Evolutionary conservation across 768 basidiomycete genomes (phyloP), one percentile per base, ranked within the genome.

Genomic region (Mycena maculata): DNA sequence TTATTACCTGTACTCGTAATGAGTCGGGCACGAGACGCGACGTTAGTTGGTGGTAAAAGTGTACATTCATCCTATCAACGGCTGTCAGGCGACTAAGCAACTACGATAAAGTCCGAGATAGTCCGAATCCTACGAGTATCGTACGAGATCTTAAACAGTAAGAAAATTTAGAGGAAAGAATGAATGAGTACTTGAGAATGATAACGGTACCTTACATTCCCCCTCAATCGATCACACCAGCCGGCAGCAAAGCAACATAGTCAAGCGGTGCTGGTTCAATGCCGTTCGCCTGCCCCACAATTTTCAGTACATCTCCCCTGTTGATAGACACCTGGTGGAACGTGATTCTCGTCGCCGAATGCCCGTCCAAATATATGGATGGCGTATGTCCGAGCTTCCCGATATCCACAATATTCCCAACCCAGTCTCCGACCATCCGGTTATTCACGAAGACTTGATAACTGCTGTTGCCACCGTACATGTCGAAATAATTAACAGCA

Each of bases 271-370:
- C 68, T 47, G 68, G 68, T 36, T 69, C 68, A 38, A 65, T 31
- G 27, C 68, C 68, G 53, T 69, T 41, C 63, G 68, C 62, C 52
- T 48, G 42, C 36, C 68, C 68, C 42, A 65, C 68, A 60, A 69
- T 69, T 60, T 69, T 69, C 36, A 69, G 44, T 31, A 25, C 38
- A 65, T 69, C 68, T 15, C 63, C 68, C 22, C 57, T 60, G 50
- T 60, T 69, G 56, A 69, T 60, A 28, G 48, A 10, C 42, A 69
- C 63, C 50, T 55, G 41, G 30, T n/a, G 57, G 59, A 69, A 69
- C 33, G 68, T 69, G 50, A 69, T 69, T 18, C 68, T 47, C 27
- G 63, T 69, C 61, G 68, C 68, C 68, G 68, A 69, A 60, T 69
- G 68, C 6, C 68, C 68, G 28, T 69, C 68, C 52, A 69, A 42